Evolutionary conservation across 305 asterid species (phyloP), one percentile per base, ranked within the genome.

Genomic region (Rubia balearica): DNA sequence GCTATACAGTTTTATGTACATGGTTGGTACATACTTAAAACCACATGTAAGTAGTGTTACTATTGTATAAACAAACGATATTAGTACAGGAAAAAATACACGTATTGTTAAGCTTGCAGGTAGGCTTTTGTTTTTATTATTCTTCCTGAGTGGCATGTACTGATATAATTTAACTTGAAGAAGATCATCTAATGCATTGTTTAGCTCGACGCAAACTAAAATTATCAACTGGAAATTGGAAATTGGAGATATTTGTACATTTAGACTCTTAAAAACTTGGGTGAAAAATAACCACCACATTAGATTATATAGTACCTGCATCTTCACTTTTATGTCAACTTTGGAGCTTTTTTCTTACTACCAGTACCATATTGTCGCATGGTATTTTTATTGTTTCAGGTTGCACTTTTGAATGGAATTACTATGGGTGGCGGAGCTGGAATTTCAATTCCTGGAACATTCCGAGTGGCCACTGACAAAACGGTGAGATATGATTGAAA

Each of bases 381-480:
- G 7, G 5, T 8, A 33, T 70, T 71, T 56, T 19, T 46, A 11
- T 76, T 24, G 75, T 75, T 89, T 87, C 90, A 94, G 99, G 95
- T 94, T 75, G 93, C 99, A 76, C 81, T 94, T 79, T 80, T 91
- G 76, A 88, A 89, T 83, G 99, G 99, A 71, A 80, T 94, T 68
- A 88, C 99, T 33, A 91, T 94, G 96, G 99, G 99, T 78, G 99
- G 99, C 64, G 99, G 98, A 41, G 98, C 93, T 41, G 99, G 99
- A 79, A 79, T 94, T 77, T 89, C 99, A 55, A 87, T 91, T 70
- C 98, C 99, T 19, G 95, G 99, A 81, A 88, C 90, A 73, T 91
- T 91, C 78, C 89, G 95, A 60, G 85, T 94, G 76, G 97, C 97
- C 67, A 89, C 98, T 65, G 94, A 93, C 77, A 91, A 80, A 87